Conservation (phyloP, 345 rosid genomes). For the Boechera stricta region DNA sequence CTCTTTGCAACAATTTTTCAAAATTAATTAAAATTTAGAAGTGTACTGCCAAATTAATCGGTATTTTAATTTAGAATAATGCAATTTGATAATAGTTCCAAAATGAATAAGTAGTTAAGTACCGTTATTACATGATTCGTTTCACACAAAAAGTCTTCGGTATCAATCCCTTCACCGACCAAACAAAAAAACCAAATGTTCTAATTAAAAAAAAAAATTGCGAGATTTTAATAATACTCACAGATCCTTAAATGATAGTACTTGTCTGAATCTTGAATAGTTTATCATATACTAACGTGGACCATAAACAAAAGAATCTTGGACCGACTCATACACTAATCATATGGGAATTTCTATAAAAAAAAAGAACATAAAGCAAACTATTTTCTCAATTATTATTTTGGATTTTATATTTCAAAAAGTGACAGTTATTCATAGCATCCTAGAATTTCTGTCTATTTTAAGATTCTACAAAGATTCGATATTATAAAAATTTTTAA, state of each 20-base stretch:
- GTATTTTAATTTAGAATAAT: neutral
- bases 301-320: constrained; percentile 34
- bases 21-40: neutral
- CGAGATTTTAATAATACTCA: neutral
- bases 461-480: too few relatives aligned
- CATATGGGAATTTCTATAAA: constrained; percentile 33
- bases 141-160: constrained; percentile 40
- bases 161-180: constrained; percentile 26
- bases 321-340: constrained; percentile 37
- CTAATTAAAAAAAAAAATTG: neutral
- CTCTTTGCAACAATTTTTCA: neutral
- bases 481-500: too few relatives aligned
- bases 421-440: neutral
- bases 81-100: neutral
- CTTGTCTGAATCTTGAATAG: constrained; percentile 26
- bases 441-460: neutral
- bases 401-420: neutral
- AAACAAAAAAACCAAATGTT: neutral
- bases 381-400: neutral
- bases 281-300: constrained; percentile 28
- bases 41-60: neutral
- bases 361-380: too few relatives aligned
- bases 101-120: neutral
- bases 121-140: constrained; percentile 32
- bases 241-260: constrained; percentile 23